Conservation (phyloP, 371 early-diverging fungal species). For the Apophysomyces variabilis region DNA sequence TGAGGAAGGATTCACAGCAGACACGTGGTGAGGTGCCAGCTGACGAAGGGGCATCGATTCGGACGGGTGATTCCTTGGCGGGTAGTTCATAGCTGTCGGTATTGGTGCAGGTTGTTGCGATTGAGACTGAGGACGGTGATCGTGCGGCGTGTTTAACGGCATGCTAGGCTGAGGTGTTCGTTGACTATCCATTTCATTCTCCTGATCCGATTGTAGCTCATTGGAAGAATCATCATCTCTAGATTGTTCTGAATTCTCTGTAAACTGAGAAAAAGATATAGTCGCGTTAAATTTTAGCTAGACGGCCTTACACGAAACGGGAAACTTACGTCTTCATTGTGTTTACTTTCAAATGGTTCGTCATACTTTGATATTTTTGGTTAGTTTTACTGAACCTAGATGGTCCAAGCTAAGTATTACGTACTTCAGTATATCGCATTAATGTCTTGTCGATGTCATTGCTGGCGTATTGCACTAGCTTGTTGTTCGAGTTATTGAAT, state of each 20-base stretch:
- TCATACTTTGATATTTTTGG: slow-evolving; percentile 48
- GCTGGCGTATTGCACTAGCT: slow-evolving; percentile 90
- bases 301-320: not conserved
- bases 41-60: slow-evolving; percentile 11
- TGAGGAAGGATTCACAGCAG: slow-evolving; percentile 11
- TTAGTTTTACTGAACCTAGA: not conserved
- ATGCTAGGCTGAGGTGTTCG: slow-evolving; percentile 17
- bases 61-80: slow-evolving; percentile 13
- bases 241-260: slow-evolving; percentile 15
- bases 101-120: slow-evolving; percentile 9
- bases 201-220: slow-evolving; percentile 4
- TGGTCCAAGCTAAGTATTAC: slow-evolving; percentile 1
- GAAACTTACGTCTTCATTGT: slow-evolving; percentile 61
- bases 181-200: slow-evolving; percentile 2
- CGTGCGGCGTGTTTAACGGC: slow-evolving; percentile 13
- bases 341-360: slow-evolving; percentile 69
- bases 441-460: slow-evolving; percentile 92
- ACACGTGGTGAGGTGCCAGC: slow-evolving; percentile 5
- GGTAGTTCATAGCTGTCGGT: slow-evolving; percentile 12
- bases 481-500: slow-evolving; percentile 85
- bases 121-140: slow-evolving; percentile 8
- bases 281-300: not conserved
- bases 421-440: slow-evolving; percentile 87
- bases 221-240: slow-evolving; percentile 21
- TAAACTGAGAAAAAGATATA: not conserved